Evolutionary conservation across 192 early-diverging fungal genomes (phyloP), one percentile per base, ranked within the genome.

Genomic region (Entomortierella beljakovae): DNA sequence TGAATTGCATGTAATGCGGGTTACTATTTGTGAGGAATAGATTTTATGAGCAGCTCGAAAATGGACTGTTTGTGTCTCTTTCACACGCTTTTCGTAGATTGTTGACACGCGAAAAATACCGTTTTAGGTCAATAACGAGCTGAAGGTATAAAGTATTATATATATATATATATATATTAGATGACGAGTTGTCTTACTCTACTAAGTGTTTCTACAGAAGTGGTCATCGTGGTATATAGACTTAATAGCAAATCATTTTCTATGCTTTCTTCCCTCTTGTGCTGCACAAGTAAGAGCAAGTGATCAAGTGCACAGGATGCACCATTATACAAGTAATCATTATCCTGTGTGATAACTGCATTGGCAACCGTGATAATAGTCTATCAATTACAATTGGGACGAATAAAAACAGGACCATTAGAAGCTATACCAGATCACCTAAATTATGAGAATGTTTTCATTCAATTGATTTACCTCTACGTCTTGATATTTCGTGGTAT

Each of bases 321-420:
- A 16, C 43, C 40, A 42, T 64, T 58, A 38, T 57, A 49, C 23
- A 79, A 31, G 42, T 53, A 69, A 32, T 79, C 75, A 49, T 79
- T 79, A 43, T 79, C 75, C 57, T 79, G 75, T 23, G 55, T 46
- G 23, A 79, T 64, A 10, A 79, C 75, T 3, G 75, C 75, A 0
- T 51, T 25, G 15, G 66, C 67, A 13, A 70, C 43, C 42, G 57
- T 43, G 8, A 65, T 42, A 23, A 79, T 23, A 20, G 57, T 62
- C 62, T 68, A 61, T 32, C 3, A 46, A 46, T 11, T 20, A 15
- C 43, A 46, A 11, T 16, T 11, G 7, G n/a, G n/a, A n/a, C n/a
- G n/a, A n/a, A n/a, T n/a, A n/a, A n/a, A n/a, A n/a, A n/a, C n/a
- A n/a, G n/a, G n/a, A n/a, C n/a, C n/a, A n/a, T n/a, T n/a, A n/a